phyloP scores from a whole-genome alignment of 2,329 filamentous ascomycete genomes.

The Trichoderma citrinoviride region DNA sequence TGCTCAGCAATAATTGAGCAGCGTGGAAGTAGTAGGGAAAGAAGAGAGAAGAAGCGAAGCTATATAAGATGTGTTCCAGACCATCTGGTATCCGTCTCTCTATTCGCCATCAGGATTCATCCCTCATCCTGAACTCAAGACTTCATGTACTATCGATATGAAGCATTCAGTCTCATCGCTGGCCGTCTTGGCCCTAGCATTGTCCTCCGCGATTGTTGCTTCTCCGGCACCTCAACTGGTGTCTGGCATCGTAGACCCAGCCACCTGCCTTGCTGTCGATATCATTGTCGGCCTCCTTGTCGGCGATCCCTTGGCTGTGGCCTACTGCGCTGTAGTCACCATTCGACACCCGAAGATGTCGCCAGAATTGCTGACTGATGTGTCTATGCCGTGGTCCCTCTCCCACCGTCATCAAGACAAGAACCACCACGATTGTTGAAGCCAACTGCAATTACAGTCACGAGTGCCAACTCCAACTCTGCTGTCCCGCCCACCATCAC shows the following conservation, averaged over 20 bases:
- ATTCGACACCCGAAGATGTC: not conserved
- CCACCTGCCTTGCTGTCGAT: not conserved
- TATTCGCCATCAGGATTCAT: not conserved
- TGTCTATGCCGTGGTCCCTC: not conserved
- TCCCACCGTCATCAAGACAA: not conserved
- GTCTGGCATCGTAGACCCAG: not conserved
- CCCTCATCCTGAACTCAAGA: not conserved
- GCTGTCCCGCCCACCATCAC: not conserved
- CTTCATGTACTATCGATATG: conserved; percentile 3
- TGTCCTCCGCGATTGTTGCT: not conserved
- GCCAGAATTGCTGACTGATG: not conserved
- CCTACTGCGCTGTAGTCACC: conserved; percentile 1
- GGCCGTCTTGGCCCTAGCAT: not conserved
- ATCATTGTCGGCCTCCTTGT: not conserved
- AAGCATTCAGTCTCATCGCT: not conserved
- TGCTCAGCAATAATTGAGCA: not conserved
- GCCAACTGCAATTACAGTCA: not conserved
- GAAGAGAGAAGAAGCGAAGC: not conserved
- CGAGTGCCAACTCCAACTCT: not conserved
- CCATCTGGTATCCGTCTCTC: not conserved
- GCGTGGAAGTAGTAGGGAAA: no score
- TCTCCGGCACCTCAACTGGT: conserved; percentile 8
- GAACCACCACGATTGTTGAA: not conserved
- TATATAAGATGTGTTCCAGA: not conserved
- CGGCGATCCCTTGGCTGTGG: not conserved